Base-by-base conservation (phyloP, 129 eudicot species). In the Artemisia argyi region DNA sequence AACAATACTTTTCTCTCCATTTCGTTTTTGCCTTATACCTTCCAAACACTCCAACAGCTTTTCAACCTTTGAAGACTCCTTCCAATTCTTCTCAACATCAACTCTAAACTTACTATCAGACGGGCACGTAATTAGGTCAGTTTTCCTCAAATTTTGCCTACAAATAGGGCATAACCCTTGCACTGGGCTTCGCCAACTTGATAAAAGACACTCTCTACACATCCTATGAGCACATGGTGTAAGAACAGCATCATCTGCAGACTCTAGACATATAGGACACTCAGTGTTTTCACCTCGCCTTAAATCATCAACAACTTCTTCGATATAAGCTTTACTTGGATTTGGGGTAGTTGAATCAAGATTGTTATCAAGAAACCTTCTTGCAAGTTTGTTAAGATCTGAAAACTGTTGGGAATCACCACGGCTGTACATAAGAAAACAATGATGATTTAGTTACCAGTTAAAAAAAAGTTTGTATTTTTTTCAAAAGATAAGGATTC, bases 241-340 rank as follows among this genome's bases (percentile, higher is more conserved):
- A 44, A 91, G 85, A 56, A 91, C 87, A 47, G 96, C 96, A 76
- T 91, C 97, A 52, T 91, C 97, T 16, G 96, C 82, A 42, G 97
- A 88, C 74, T 91, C 97, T 53, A 91, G 86, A 85, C 96, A 91
- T 50, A 91, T 91, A 18, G 97, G 97, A 68, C 96, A 91, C 61
- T 91, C 97, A 0, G 81, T 32, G 70, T 78, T 76, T 76, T 86
- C 97, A 7, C 97, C 97, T 17, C 69, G 79, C 39, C 78, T 64
- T 20, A 91, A 50, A 8, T 79, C 88, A 32, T 86, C 89, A 19
- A 91, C 96, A 44, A 91, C 96, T 78, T 88, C 97, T 79, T 88
- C 89, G 55, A 91, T 75, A 56, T 88, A 91, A 17, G 97, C 97
- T 82, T 80, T 82, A 32, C 89, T 70, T 22, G 96, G 92, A 78